Evolutionary conservation across 179 eudicot species (phyloP).

Genomic region (Drosera spatulata): DNA sequence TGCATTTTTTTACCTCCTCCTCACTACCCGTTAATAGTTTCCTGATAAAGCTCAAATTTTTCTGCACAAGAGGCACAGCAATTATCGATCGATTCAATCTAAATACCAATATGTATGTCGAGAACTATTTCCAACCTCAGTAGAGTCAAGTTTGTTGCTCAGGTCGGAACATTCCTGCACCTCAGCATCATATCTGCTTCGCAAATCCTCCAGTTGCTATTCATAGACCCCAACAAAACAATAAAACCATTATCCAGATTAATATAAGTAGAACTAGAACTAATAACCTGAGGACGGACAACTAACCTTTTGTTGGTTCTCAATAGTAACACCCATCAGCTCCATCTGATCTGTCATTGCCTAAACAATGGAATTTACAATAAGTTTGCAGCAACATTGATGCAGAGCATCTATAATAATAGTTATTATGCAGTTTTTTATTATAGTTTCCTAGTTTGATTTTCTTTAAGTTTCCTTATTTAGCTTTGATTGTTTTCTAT

Average conservation of each 20-base stretch:
- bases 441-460: too few relatives aligned
- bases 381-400: neutral
- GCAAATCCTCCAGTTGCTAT: constrained; percentile 77
- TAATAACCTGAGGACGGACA: neutral
- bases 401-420: too few relatives aligned
- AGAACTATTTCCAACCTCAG: constrained; percentile 37
- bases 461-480: too few relatives aligned
- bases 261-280: neutral
- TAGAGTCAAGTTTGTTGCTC: constrained; percentile 54
- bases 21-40: constrained; percentile 56
- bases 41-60: constrained; percentile 50
- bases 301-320: constrained; percentile 71
- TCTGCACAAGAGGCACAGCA: constrained; percentile 31
- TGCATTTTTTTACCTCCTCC: constrained; percentile 58
- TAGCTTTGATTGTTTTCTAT: too few relatives aligned
- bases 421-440: too few relatives aligned
- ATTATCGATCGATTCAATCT: constrained; percentile 5
- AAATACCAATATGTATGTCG: neutral
- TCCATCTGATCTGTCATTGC: constrained; percentile 91
- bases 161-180: constrained; percentile 48
- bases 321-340: constrained; percentile 75
- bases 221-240: neutral
- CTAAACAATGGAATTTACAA: constrained; percentile 22
- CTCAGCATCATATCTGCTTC: constrained; percentile 48
- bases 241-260: neutral